phyloP scores from a whole-genome alignment of 768 basidiomycete genomes.

The Tylopilus sp. region DNA sequence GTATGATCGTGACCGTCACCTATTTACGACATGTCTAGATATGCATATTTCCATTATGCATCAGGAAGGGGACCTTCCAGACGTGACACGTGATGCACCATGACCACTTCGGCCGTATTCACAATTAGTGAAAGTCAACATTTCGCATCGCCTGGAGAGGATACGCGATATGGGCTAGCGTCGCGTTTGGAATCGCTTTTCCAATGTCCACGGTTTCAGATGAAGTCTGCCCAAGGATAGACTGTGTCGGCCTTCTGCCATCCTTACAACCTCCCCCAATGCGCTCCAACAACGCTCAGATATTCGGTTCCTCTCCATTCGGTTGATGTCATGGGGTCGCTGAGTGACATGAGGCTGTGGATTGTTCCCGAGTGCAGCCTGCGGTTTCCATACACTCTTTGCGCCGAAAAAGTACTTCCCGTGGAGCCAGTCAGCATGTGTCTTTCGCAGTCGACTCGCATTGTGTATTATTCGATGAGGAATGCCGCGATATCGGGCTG shows the following conservation, averaged over 20 bases:
- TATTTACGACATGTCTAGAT: too few relatives aligned
- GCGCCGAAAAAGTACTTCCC: constrained; percentile 18
- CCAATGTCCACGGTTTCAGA: constrained; percentile 25
- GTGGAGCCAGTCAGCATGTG: constrained; percentile 24
- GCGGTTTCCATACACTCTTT: constrained; percentile 39
- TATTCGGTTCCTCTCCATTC: constrained; percentile 26
- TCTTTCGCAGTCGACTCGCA: constrained; percentile 33
- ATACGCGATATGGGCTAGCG: background rate
- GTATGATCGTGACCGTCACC: too few relatives aligned
- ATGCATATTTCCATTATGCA: too few relatives aligned
- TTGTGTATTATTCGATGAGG: constrained; percentile 59
- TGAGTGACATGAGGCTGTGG: constrained; percentile 10
- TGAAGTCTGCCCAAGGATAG: constrained; percentile 49
- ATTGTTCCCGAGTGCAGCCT: constrained; percentile 27
- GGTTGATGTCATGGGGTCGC: constrained; percentile 15
- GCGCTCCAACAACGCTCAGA: constrained; percentile 42
- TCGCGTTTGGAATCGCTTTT: constrained; percentile 10
- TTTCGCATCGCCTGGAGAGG: background rate
- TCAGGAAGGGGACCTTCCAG: too few relatives aligned
- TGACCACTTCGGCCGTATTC: too few relatives aligned
- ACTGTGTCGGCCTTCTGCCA: constrained; percentile 56
- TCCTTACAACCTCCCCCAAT: constrained; percentile 49
- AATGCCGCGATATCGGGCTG: constrained; percentile 60
- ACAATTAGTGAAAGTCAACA: background rate
- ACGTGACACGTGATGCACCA: too few relatives aligned